phyloP scores from a whole-genome alignment of 1,139 yeast genomes.

The Nematodospora anomalae region DNA sequence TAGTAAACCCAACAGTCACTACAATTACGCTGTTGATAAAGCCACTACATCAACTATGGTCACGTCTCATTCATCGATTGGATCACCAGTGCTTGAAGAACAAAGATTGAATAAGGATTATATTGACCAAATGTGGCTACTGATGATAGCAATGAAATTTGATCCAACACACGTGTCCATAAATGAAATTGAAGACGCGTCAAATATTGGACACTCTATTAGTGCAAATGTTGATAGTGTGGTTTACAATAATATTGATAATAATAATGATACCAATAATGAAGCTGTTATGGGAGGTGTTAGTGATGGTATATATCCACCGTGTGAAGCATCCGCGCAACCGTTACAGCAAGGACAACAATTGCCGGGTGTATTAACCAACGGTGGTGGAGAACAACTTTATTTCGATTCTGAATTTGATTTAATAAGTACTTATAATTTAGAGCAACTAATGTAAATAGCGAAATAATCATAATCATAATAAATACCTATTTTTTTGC shows the following conservation, averaged over 20 bases:
- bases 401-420: conserved; percentile 10
- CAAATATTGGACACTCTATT: background rate
- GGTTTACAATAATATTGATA: conserved; percentile 1
- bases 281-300: background rate
- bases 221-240: conserved; percentile 3
- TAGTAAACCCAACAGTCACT: background rate
- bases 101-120: conserved; percentile 15
- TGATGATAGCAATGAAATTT: conserved; percentile 27
- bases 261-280: background rate
- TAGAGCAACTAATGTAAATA: conserved; percentile 7
- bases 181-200: no score
- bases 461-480: no score
- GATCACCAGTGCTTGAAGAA: conserved; percentile 5
- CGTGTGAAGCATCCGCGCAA: no score
- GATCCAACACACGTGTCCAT: conserved; percentile 13
- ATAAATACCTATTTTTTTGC: conserved; percentile 30
- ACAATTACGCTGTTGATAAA: no score
- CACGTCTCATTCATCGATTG: conserved; percentile 7
- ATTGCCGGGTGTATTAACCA: no score
- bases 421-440: conserved; percentile 6
- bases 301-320: background rate
- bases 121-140: conserved; percentile 33
- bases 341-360: conserved; percentile 2
- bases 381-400: conserved; percentile 2
- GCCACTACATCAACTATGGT: conserved; percentile 1